Base-by-base conservation (phyloP, 495 filamentous ascomycete genomes). In the Arthonia radiata region DNA sequence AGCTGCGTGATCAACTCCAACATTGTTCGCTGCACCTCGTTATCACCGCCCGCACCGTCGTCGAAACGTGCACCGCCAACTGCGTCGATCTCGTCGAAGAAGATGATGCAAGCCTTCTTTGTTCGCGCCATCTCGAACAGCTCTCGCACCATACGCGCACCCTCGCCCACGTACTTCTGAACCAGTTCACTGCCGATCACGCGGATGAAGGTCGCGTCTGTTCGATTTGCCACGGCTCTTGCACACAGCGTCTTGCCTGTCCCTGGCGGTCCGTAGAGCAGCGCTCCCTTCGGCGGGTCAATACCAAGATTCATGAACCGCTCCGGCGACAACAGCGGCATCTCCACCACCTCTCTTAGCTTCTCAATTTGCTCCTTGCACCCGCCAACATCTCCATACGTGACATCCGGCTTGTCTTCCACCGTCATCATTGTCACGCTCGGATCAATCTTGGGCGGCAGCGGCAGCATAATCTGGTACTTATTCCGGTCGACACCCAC, bases 391-490 rank as follows among this genome's bases (percentile, higher is more conserved):
- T 97, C 86, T 35, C 86, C 83, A 44, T 97, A 97, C 34, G 86
- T 97, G 27, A 97, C 86, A 49, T 97, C 86, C 9, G 86, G 86
- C 60, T 97, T 97, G 50, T 97, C 86, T 56, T 97, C 86, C 29
- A 97, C 86, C 10, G 86, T 93, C 86, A 97, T 97, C 86, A 97
- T 97, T 27, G 86, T 97, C 37, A 97, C 86, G 37, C 75, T 86
- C 27, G 86, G 82, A 44, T 97, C 86, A 62, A 97, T 97, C 59
- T 94, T 97, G 7, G 86, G 86, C 14, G 86, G 86, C n/a, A 97
- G 61, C 25, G 86, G 86, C 13, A 97, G 59, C 33, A 94, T 64
- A 38, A 97, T 97, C 54, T 97, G 86, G 49, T 94, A 97, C 56
- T 93, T 94, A 55, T 91, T 91, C 24, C 86, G 67, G 49, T 97